Percentiles rank a stretch among this genome's conserved stretches.
These are phyloP conservation scores for Erythrobasidium hasegawianum DNA, from an alignment of 1,284 basidiomycete species.

Conservation along the genomic window DNA sequence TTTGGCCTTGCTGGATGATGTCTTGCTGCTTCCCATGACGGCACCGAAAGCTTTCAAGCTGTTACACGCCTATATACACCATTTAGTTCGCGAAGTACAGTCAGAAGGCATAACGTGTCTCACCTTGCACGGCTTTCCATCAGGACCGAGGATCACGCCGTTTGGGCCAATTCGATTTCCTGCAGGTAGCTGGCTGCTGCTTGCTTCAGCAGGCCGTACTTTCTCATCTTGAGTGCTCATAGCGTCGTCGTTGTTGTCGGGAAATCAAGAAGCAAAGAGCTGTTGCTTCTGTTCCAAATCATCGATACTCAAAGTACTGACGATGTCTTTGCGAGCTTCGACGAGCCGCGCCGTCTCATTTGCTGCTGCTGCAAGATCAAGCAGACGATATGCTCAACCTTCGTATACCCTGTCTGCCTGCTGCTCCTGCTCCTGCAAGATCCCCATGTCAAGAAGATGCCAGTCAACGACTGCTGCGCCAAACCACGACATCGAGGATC, in stretches of 20 bases:
- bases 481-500: conserved; percentile 50
- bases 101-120: conserved; percentile 59
- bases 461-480: conserved; percentile 13
- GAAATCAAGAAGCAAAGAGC: too few species aligned
- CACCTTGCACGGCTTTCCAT: conserved; percentile 92
- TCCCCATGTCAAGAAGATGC: conserved; percentile 11
- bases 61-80: conserved; percentile 35
- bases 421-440: conserved; percentile 16
- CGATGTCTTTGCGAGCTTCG: conserved; percentile 24
- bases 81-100: conserved; percentile 33
- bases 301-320: too few species aligned
- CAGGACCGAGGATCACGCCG: conserved; percentile 78
- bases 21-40: conserved; percentile 22
- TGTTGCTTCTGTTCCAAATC: not conserved
- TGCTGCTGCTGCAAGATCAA: not conserved
- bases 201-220: not conserved
- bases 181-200: conserved; percentile 6
- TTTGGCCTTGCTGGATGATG: conserved; percentile 42
- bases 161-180: conserved; percentile 37
- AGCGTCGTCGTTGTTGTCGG: too few species aligned
- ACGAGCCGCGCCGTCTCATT: not conserved
- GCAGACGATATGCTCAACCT: not conserved
- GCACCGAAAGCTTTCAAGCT: conserved; percentile 36
- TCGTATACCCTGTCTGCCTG: not conserved
- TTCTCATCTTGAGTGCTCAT: conserved; percentile 25